Conservation (phyloP, 352 stramenopile species). For the Globisporangium viniferum region DNA sequence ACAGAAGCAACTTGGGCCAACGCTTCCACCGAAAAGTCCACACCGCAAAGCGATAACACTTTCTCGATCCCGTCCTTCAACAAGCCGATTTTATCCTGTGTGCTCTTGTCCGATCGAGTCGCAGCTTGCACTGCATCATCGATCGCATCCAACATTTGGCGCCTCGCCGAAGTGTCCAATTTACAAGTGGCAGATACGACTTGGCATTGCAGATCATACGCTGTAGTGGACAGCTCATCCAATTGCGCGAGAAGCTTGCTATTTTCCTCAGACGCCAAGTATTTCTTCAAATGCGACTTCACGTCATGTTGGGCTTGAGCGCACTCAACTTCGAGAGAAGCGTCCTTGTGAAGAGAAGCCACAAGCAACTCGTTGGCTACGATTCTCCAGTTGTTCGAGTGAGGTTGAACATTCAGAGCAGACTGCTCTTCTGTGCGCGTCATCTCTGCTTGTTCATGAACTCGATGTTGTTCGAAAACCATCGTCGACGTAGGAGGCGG, state of each 20-base stretch:
- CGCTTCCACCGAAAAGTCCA: background rate
- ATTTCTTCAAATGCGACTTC: slow-evolving; percentile 27
- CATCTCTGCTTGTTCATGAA: background rate
- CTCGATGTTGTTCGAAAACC: background rate
- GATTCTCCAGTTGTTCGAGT: slow-evolving; percentile 20
- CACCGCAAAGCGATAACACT: slow-evolving; percentile 4
- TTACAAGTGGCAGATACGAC: slow-evolving; percentile 24
- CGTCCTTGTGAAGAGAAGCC: slow-evolving; percentile 27
- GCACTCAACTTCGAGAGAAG: slow-evolving; percentile 22
- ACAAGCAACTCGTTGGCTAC: slow-evolving; percentile 34
- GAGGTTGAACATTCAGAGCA: background rate
- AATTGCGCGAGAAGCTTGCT: slow-evolving; percentile 22
- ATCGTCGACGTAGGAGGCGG: no score
- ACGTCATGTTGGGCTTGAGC: slow-evolving; percentile 18
- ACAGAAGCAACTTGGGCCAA: background rate
- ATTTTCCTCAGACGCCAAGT: slow-evolving; percentile 19
- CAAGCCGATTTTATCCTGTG: background rate
- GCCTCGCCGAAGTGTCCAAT: slow-evolving; percentile 17
- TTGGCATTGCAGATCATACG: slow-evolving; percentile 35
- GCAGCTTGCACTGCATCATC: slow-evolving; percentile 15
- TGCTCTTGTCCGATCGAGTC: slow-evolving; percentile 2
- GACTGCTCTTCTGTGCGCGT: background rate
- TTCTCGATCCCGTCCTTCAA: slow-evolving; percentile 13
- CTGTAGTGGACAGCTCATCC: slow-evolving; percentile 23
- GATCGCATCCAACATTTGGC: slow-evolving; percentile 30